Evolutionary conservation across 202 grass and related monocot species (phyloP), one percentile per base, ranked within the genome.

Genomic region (Panicum hallii): DNA sequence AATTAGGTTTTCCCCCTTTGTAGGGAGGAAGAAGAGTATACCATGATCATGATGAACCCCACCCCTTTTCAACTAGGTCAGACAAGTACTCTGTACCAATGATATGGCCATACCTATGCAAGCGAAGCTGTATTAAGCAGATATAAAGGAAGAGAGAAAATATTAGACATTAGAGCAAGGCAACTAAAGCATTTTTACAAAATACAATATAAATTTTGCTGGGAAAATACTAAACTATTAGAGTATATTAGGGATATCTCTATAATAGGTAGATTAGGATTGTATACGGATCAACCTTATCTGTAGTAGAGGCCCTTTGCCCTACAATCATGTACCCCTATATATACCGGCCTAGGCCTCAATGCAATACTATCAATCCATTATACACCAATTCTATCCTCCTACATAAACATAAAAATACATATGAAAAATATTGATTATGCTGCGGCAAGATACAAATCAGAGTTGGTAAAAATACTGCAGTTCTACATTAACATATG

Each of bases 11-110:
- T 64, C 76, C 38, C 63, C 6, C 14, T 72, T 83, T 52, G 42
- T 19, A 53, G 11, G 40, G 11, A 86, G 69, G 45, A 53, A 74
- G 17, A 63, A 79, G 44, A 70, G 30, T 67, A 88, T 94, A 99
- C 93, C 97, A 89, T 99, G 93, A 36, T 92, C 75, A 57, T 92
- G 93, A 77, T 93, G 93, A 74, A 61, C 67, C 48, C 85, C 85
- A 73, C 95, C 81, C 93, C 82, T 99, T 99, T 86, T 99, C 97
- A 90, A 99, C 97, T 57, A 99, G 88, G 84, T 99, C 96, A 64
- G 93, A 94, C 77, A 99, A 87, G 78, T 91, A 95, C 73, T 99
- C 93, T n/a, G 91, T 93, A 86, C 90, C 97, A 64, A 89, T 95
- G 83, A 96, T 90, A 73, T 83, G 79, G 11, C 97, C 91, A 78